phyloP scores from a whole-genome alignment of 2,329 filamentous ascomycete species.

The Pestalotiopsis sp. region DNA sequence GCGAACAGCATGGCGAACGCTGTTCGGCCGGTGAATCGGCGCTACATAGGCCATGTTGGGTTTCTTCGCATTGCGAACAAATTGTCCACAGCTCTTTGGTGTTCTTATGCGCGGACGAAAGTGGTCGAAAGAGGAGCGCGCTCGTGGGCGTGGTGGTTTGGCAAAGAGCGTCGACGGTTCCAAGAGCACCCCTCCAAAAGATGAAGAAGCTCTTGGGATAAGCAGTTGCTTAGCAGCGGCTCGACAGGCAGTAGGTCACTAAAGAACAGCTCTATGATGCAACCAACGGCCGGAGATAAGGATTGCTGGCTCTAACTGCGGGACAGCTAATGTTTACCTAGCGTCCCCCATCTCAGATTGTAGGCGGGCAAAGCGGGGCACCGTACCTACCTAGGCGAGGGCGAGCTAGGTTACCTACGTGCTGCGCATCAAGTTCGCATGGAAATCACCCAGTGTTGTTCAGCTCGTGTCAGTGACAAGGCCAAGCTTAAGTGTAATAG shows the following conservation, averaged over 20 bases:
- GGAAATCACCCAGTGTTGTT: too few relatives aligned
- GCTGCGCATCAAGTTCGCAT: too few relatives aligned
- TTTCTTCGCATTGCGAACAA: slow-evolving; percentile 23
- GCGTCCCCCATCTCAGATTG: too few relatives aligned
- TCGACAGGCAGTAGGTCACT: background rate
- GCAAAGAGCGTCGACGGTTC: background rate
- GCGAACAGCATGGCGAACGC: slow-evolving; percentile 85
- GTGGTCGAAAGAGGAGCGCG: background rate
- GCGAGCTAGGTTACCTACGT: too few relatives aligned
- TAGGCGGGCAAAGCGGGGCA: too few relatives aligned
- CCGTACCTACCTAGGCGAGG: too few relatives aligned
- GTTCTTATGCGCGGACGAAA: background rate
- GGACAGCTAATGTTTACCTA: background rate
- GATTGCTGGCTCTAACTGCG: background rate
- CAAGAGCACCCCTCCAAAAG: slow-evolving; percentile 4
- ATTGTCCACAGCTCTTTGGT: background rate
- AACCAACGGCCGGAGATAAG: slow-evolving; percentile 11
- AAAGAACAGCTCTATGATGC: slow-evolving; percentile 10
- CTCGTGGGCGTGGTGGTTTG: background rate
- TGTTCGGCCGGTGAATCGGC: slow-evolving; percentile 90
- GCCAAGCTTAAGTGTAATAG: too few relatives aligned
- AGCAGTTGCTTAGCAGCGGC: slow-evolving; percentile 3
- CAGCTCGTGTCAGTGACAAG: too few relatives aligned
- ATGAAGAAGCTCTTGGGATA: slow-evolving; percentile 6
- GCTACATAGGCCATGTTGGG: slow-evolving; percentile 88